Evolutionary conservation across 2,329 filamentous ascomycete genomes (phyloP), one percentile per base, ranked within the genome.

Genomic region (Apiospora hydei): DNA sequence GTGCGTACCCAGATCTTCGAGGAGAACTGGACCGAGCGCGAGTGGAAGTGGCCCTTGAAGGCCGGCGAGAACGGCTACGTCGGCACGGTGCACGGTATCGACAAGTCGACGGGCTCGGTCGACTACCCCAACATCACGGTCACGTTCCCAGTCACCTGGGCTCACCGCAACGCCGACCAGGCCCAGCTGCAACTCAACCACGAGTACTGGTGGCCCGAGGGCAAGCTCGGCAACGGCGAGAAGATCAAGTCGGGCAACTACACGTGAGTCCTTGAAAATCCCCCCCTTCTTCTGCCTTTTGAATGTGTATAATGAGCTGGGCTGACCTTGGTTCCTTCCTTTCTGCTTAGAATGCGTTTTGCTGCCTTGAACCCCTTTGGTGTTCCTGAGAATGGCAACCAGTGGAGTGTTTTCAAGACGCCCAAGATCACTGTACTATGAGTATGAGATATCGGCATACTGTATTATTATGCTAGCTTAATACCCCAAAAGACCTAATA

Each of bases 21-120:
- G 18, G 71, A 73, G 0, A 72, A 46, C n/a, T 81, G 74, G 69
- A 51, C 74, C 6, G 79, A 81, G 67, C 69, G 69, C 24, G 46
- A 71, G 1, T 81, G 79, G 79, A 70, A 57, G 13, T 80, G 80
- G 30, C 79, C 79, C 4, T 78, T 77, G 1, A 74, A 77, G 1
- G 71, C 73, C 10, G 79, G 79, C 24, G 69, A 77, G 47, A 75
- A 78, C 24, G 77, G 78, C 11, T 80, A 79, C 70, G 57, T 81
- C 43, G 79, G 79, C n/a, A 74, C 72, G 0, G 78, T 73, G 1
- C 76, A 34, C 14, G 34, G 44, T 26, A 51, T 47, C 44, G 47
- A 77, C 38, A 30, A 70, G 5, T 72, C 72, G 10, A 75, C 79
- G 44, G 72, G 74, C 0, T 70, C 74, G 11, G 68, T 67, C 2